A percentile compares a stretch with the other conserved stretches of the same genome.
Evolutionary conservation across 306 rosid genomes (phyloP).

Genomic region (Cicer pinnatifidum): DNA sequence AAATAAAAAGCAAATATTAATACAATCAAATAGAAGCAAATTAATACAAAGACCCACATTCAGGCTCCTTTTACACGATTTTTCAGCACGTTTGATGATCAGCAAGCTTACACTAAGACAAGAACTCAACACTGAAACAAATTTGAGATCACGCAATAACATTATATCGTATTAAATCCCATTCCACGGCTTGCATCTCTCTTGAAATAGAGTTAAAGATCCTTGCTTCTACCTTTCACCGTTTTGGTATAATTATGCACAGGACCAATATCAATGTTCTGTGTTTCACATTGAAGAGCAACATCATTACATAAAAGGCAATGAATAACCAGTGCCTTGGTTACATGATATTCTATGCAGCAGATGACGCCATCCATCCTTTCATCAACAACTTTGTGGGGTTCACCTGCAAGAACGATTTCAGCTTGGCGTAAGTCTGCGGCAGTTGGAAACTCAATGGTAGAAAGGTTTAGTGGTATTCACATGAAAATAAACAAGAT

Average conservation of each 20-base stretch:
- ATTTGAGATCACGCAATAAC: not conserved
- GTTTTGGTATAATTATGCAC: slow-evolving; percentile 16
- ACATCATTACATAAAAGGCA: slow-evolving; percentile 5
- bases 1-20: too few species aligned
- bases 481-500: slow-evolving; percentile 19
- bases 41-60: not conserved
- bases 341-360: slow-evolving; percentile 34
- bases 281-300: slow-evolving; percentile 32
- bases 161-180: not conserved
- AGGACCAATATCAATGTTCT: slow-evolving; percentile 27
- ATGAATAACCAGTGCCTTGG: slow-evolving; percentile 13
- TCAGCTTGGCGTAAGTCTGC: slow-evolving; percentile 9
- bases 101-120: slow-evolving; percentile 27
- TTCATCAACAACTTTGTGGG: slow-evolving; percentile 36
- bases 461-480: slow-evolving; percentile 17
- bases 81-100: slow-evolving; percentile 10
- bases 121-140: not conserved
- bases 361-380: slow-evolving; percentile 40
- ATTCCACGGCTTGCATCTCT: not conserved
- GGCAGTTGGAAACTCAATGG: not conserved
- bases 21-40: not conserved
- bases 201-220: slow-evolving; percentile 21
- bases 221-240: slow-evolving; percentile 13
- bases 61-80: slow-evolving; percentile 10
- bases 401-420: slow-evolving; percentile 48